Evolutionary conservation across 768 basidiomycete species (phyloP).

Genomic region (Lactifluus piperatus): DNA sequence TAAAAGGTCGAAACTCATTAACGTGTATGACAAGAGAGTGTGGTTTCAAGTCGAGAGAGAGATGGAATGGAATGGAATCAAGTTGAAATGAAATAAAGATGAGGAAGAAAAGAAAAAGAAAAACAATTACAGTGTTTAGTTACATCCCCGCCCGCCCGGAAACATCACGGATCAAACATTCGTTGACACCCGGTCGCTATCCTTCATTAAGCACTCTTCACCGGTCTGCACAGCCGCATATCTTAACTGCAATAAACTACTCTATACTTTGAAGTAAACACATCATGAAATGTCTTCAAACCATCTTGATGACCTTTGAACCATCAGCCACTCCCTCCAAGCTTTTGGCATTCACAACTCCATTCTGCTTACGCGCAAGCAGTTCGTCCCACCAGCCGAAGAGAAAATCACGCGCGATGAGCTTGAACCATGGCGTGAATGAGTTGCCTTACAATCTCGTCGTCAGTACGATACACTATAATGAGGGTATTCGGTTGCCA

Average conservation of each 20-base stretch:
- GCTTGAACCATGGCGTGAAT: conserved; percentile 99
- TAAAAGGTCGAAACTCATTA: neutral
- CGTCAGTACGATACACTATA: neutral
- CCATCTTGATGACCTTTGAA: conserved; percentile 64
- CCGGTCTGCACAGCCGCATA: no score
- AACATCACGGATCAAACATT: no score
- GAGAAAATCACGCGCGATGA: conserved; percentile 92
- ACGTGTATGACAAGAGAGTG: neutral
- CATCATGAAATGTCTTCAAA: neutral
- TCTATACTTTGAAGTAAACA: no score
- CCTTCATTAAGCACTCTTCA: no score
- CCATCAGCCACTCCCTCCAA: conserved; percentile 61
- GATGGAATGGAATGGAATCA: no score
- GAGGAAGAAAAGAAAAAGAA: no score
- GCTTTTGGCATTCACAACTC: conserved; percentile 53
- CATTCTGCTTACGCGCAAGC: conserved; percentile 47
- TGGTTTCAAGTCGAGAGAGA: neutral
- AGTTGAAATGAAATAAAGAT: no score
- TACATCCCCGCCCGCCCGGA: no score
- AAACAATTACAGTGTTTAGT: no score
- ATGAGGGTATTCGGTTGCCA: conserved; percentile 15
- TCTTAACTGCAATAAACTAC: neutral
- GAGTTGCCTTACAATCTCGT: conserved; percentile 54
- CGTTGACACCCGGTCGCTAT: no score
- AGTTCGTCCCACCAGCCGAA: conserved; percentile 99